Conservation (phyloP, 2,329 filamentous ascomycete genomes). For the Diaporthe velutina region DNA sequence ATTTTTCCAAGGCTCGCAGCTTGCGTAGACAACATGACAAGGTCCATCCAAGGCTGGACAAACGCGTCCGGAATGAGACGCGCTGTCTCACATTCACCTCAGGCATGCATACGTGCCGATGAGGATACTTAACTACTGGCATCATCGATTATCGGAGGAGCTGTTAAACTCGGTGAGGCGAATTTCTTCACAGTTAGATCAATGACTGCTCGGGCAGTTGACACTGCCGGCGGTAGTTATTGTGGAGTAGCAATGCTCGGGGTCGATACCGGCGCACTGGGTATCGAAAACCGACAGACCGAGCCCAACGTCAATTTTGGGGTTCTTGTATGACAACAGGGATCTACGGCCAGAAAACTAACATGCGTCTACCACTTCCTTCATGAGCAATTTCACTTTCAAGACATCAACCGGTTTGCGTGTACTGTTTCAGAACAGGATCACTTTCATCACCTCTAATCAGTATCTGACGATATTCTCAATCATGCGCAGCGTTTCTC, state of each 20-base stretch:
- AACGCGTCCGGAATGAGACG: background rate
- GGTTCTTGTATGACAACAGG: background rate
- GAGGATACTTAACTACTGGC: too few species aligned
- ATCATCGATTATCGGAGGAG: too few species aligned
- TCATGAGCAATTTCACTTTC: background rate
- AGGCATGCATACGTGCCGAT: too few species aligned
- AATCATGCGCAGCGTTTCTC: background rate
- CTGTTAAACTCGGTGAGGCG: too few species aligned
- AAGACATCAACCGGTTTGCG: background rate
- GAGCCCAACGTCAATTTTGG: background rate
- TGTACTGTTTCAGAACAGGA: background rate
- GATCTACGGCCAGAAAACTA: background rate
- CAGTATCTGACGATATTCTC: background rate
- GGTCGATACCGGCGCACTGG: background rate
- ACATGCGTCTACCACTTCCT: background rate
- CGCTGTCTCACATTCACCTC: background rate
- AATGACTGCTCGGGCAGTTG: background rate
- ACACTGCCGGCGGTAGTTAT: background rate
- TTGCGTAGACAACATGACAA: too few species aligned
- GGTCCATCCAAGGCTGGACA: background rate
- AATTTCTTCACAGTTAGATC: too few species aligned
- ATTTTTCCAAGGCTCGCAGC: too few species aligned
- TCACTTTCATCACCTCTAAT: background rate
- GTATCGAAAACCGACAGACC: background rate
- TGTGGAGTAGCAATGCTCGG: background rate